Base-by-base conservation (phyloP, 2,329 filamentous ascomycete genomes). In the Colletotrichum liriopes region DNA sequence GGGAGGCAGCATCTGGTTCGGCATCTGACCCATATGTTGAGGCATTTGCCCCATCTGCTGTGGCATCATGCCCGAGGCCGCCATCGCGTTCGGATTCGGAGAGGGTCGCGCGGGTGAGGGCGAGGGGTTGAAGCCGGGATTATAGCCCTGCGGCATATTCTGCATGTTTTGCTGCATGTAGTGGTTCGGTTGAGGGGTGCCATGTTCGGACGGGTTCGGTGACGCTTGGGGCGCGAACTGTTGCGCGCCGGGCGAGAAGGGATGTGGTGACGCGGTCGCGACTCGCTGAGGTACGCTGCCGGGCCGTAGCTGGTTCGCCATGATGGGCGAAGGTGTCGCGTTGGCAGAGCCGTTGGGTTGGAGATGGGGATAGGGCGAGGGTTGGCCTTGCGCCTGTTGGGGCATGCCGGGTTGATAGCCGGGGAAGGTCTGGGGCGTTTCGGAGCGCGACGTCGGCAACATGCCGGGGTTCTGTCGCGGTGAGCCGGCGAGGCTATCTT, bases 241-340 rank as follows among this genome's bases (percentile, higher is more conserved):
- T 76, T 93, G 92, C 41, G 89, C 88, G 69, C 92, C 91, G 20
- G 93, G 93, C 1, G 93, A 95, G 81, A 97, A 98, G 1, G 94
- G 94, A 81, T 96, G 96, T 4, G 96, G 96, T 41, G 96, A 98
- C 54, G 94, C 93, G 56, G 96, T 98, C 75, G 95, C 93, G 81
- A 98, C 94, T 78, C 95, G 88, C 79, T 95, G 93, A 49, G 92
- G 92, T 18, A 93, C 91, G 77, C 89, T 89, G 78, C 93, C 90
- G 43, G 91, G 89, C 74, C 91, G 90, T 80, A 92, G 86, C 78
- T 97, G 95, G 79, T 93, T 95, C 73, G 91, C 90, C 90, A 98
- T 95, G 74, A 97, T 96, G 37, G 96, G 96, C 8, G 96, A 98
- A 14, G 96, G 96, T 49, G 94, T 98, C 73, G 94, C 93, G 81